Evolutionary conservation across 805 yeast genomes (phyloP), one percentile per base, ranked within the genome.

Genomic region (Zygosaccharomyces rouxii): DNA sequence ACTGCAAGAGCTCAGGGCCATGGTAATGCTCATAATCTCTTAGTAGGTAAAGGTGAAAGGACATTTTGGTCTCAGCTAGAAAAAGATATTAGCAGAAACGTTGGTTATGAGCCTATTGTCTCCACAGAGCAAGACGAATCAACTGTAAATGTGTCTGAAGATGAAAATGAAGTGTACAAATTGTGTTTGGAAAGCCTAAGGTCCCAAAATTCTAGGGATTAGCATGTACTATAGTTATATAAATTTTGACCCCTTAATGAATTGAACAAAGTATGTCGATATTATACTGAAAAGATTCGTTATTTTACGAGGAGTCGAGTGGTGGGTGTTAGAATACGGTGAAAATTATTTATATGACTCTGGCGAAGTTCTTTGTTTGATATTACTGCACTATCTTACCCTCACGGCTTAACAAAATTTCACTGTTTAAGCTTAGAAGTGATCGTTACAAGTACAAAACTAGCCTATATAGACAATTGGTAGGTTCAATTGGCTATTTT

Each of bases 1-100:
- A 90, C 98, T 0, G 97, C 98, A 1, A 81, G 99, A 70, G 99
- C 99, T 2, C 83, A 85, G 44, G 78, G 81, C 30, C 45, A 55
- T 0, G 99, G 99, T 63, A 70, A 71, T 31, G 96, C 96, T 0
- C 78, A 82, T 63, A 85, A 81, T 41, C 64, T 92, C 22, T 73
- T 83, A n/a, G 74, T 81, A 50, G 95, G 96, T 25, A 80, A 79
- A 47, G 90, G 89, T 46, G 98, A 94, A 58, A 74, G 71, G 44
- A 81, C 75, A 55, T 76, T 67, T 55, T 85, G 87, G 84, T 75
- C 76, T 51, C 71, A 72, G 44, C 58, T 77, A 22, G 75, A 76
- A 31, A 68, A 69, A 40, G 81, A 77, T 37, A 76, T 86, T 35
- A 79, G 79, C 47, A 72, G 84, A 65, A 70, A 71, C 41, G 67